These are phyloP conservation scores for Suillus paluster DNA, from an alignment of 768 basidiomycete genomes.

Conservation along the genomic window DNA sequence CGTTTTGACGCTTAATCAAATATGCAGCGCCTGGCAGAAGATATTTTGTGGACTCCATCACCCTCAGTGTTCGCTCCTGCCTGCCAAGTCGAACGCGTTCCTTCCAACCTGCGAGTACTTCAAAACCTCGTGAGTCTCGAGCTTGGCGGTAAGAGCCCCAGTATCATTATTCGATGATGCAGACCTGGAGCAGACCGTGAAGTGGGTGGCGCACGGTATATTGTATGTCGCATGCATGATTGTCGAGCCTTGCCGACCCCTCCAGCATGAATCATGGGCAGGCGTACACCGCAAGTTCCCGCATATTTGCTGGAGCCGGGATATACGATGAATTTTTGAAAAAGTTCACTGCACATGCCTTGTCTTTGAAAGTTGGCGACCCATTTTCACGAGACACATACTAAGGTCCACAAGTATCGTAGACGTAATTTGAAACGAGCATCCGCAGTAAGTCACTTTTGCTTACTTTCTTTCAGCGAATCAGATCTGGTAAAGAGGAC, in stretches of 20 bases:
- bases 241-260: no score
- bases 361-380: conserved; percentile 45
- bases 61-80: no score
- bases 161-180: conserved; percentile 55
- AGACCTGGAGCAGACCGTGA: conserved; percentile 58
- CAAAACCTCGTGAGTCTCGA: no score
- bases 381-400: conserved; percentile 46
- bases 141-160: conserved; percentile 56
- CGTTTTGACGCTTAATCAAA: no score
- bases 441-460: no score
- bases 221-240: conserved; percentile 59
- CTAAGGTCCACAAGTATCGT: conserved; percentile 53
- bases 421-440: conserved; percentile 49
- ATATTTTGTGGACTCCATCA: no score
- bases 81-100: no score
- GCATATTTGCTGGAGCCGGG: conserved; percentile 58
- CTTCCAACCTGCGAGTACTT: no score
- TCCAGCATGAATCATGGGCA: conserved; percentile 49
- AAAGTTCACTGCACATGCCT: conserved; percentile 41
- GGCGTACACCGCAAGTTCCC: conserved; percentile 55
- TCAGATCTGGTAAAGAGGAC: conserved; percentile 51
- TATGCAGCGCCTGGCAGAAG: no score
- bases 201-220: conserved; percentile 74
- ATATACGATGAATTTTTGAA: conserved; percentile 63
- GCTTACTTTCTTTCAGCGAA: no score